These are phyloP conservation scores for Suillus spraguei DNA, from an alignment of 768 basidiomycete genomes.

Conservation along the genomic window DNA sequence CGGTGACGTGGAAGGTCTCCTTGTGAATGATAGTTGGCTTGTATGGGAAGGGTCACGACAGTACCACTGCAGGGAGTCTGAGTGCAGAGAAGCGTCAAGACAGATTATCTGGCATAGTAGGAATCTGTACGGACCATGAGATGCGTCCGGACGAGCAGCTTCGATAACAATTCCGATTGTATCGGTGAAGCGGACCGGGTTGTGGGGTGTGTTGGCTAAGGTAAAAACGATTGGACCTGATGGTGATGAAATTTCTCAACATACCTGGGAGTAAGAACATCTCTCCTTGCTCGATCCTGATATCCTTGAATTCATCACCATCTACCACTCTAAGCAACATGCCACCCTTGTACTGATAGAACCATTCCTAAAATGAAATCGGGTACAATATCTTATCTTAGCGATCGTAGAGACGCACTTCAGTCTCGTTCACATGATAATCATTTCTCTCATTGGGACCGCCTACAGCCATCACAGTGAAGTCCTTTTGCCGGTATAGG, in stretches of 20 bases:
- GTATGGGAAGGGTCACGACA: conserved; percentile 66
- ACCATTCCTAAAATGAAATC: conserved; percentile 76
- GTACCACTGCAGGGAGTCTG: conserved; percentile 94
- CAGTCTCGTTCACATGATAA: conserved; percentile 95
- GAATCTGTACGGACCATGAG: conserved; percentile 58
- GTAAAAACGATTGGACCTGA: conserved; percentile 3
- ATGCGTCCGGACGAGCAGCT: conserved; percentile 72
- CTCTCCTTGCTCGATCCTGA: conserved; percentile 90
- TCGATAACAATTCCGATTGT: conserved; percentile 94
- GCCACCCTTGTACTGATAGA: conserved; percentile 93
- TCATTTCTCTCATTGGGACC: conserved; percentile 95
- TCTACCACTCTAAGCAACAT: conserved; percentile 91
- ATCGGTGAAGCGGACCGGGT: conserved; percentile 87
- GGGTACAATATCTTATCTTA: not conserved
- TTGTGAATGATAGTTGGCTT: conserved; percentile 79
- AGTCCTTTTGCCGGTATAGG: conserved; percentile 80
- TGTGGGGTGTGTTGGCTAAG: conserved; percentile 93
- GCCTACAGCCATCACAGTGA: conserved; percentile 94
- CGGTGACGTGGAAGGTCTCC: conserved; percentile 84
- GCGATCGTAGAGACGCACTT: conserved; percentile 47
- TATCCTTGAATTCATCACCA: conserved; percentile 78
- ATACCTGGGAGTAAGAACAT: conserved; percentile 95
- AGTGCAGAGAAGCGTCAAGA: conserved; percentile 8
- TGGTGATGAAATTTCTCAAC: conserved; percentile 18
- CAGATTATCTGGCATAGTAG: not conserved